A percentile compares a stretch with the other conserved stretches of the same genome.
These are phyloP conservation scores for Cryphonectria carpinicola DNA, from an alignment of 2,329 filamentous ascomycete genomes.

Conservation along the genomic window DNA sequence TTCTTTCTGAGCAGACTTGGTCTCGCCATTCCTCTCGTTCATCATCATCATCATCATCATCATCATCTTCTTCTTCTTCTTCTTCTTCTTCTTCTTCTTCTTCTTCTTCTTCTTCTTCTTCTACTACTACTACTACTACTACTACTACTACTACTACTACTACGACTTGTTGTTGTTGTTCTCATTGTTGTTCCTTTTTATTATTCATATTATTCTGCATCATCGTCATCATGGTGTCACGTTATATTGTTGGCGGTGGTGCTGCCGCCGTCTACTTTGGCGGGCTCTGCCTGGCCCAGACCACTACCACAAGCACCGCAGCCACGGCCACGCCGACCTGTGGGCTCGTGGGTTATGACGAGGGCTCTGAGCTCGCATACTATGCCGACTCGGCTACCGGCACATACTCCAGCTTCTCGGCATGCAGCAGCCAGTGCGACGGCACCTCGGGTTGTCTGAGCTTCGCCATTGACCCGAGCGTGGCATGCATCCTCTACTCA, in stretches of 20 bases:
- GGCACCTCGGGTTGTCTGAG: constrained; percentile 23
- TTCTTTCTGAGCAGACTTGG: not conserved
- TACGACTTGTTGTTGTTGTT: too few relatives aligned
- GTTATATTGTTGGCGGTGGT: constrained; percentile 6
- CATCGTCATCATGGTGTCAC: constrained; percentile 19
- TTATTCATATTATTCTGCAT: not conserved
- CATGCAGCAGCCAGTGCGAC: constrained; percentile 25
- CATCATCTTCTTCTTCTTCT: not conserved
- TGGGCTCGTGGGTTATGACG: constrained; percentile 21
- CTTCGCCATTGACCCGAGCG: constrained; percentile 21
- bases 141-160: not conserved
- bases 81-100: not conserved
- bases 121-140: not conserved
- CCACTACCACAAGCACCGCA: constrained; percentile 14
- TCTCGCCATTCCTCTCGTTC: not conserved
- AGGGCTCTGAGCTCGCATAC: constrained; percentile 24
- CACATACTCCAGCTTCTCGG: constrained; percentile 18
- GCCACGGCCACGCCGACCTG: constrained; percentile 20
- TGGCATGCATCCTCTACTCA: constrained; percentile 25
- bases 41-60: too few relatives aligned
- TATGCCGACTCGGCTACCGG: constrained; percentile 17
- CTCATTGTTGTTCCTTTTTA: not conserved
- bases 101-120: not conserved
- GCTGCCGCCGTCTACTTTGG: constrained; percentile 11
- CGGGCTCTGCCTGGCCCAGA: constrained; percentile 23